Conservation (phyloP, 78 protist species). For the Pigoraptor vietnamica region DNA sequence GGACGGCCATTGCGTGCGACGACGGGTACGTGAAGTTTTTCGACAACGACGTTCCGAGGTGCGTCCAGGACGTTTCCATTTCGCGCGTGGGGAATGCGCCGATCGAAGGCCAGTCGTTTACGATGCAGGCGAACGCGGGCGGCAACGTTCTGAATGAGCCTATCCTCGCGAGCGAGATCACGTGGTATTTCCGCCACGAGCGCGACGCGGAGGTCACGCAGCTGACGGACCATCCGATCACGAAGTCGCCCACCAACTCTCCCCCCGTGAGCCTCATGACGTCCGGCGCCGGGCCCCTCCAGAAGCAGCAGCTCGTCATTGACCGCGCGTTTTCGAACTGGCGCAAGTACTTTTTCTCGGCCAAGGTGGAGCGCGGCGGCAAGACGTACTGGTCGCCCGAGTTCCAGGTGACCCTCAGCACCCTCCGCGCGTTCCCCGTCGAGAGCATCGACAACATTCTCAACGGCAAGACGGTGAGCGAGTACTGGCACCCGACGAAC, state of each 20-base stretch:
- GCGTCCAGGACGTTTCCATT: not conserved
- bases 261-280: not conserved
- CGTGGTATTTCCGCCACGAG: not conserved
- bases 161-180: not conserved
- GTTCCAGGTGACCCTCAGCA: not conserved
- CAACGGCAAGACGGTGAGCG: too few relatives aligned
- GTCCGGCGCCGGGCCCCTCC: not conserved
- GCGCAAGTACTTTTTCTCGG: not conserved
- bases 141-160: not conserved
- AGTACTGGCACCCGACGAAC: not conserved
- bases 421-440: not conserved
- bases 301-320: not conserved
- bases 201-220: not conserved
- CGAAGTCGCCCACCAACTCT: not conserved
- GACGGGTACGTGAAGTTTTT: too few relatives aligned
- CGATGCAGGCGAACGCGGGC: not conserved
- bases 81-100: not conserved
- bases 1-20: not conserved
- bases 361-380: not conserved
- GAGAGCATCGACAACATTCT: not conserved
- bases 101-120: not conserved
- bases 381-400: not conserved
- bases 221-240: not conserved
- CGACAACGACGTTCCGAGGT: not conserved
- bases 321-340: not conserved